Evolutionary conservation across 371 early-diverging fungal genomes (phyloP), one percentile per base, ranked within the genome.

Genomic region (Funneliformis caledonium): DNA sequence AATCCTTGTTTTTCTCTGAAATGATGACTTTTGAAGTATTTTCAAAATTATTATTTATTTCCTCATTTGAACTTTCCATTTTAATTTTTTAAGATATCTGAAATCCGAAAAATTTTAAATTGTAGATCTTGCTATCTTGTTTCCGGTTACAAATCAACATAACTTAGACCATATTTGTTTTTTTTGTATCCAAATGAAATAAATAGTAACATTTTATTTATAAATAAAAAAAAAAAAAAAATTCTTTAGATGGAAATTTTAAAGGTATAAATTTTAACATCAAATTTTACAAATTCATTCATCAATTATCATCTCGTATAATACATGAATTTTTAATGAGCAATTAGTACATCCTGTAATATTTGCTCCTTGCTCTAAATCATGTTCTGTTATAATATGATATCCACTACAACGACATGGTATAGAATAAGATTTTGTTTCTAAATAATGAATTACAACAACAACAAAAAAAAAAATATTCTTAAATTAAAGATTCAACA

Each of bases 331-430:
- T 22, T 82, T 82, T n/a, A 91, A 79, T 26, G 89, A 89, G 59
- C 91, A 91, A 22, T 85, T 85, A 12, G 84, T 86, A 78, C 91
- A 91, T 26, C 85, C 83, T 5, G 89, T 87, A 11, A 86, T 76
- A 16, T 89, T 88, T 14, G 86, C 85, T 10, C 88, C 88, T 8
- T 76, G 59, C 75, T 90, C 89, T 62, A 91, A 72, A 67, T 89
- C 88, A 8, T 85, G 83, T 76, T 91, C 91, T 2, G 86, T 86
- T 19, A 91, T 87, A 14, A 81, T 48, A 76, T 89, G 90, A 43
- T 62, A 78, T 7, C 90, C 89, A 10, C 90, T 87, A 81, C 91
- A 91, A 16, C 91, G 89, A 82, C 91, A 91, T 0, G 80, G 80
- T 8, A 83, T 37, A 11, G 81, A 77, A 78, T 84, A 91, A 0